phyloP scores from a whole-genome alignment of 495 filamentous ascomycete species.

The Tuber aestivum region DNA sequence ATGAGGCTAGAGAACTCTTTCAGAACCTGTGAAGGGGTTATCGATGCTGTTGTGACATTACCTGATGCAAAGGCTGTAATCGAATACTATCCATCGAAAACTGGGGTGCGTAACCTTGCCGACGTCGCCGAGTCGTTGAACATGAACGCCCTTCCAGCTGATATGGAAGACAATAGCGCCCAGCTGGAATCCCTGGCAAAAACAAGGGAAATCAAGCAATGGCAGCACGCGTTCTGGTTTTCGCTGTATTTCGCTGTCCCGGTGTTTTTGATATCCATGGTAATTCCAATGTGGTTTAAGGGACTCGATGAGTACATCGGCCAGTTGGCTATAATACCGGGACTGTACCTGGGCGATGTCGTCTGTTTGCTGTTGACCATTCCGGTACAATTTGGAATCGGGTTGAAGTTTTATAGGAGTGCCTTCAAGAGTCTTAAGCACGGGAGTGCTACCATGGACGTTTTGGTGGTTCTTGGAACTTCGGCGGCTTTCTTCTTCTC shows the following conservation, averaged over 20 bases:
- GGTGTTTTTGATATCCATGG: slow-evolving; percentile 88
- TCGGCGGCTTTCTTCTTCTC: slow-evolving; percentile 99
- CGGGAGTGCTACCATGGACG: slow-evolving; percentile 92
- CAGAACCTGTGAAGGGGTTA: slow-evolving; percentile 60
- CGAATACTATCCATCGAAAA: slow-evolving; percentile 60
- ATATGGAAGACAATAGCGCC: slow-evolving; percentile 91
- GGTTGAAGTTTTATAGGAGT: slow-evolving; percentile 81
- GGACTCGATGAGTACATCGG: slow-evolving; percentile 46
- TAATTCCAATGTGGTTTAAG: slow-evolving; percentile 72
- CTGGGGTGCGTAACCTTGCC: slow-evolving; percentile 76
- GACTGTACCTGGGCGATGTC: slow-evolving; percentile 81
- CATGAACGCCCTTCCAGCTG: slow-evolving; percentile 82
- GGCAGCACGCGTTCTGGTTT: slow-evolving; percentile 69
- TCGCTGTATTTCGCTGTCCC: slow-evolving; percentile 78
- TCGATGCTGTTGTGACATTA: slow-evolving; percentile 64
- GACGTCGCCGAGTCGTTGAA: slow-evolving; percentile 71
- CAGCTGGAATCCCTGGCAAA: slow-evolving; percentile 94
- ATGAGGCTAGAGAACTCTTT: slow-evolving; percentile 65
- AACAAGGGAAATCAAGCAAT: slow-evolving; percentile 91
- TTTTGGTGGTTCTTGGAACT: slow-evolving; percentile 87
- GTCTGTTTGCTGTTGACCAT: slow-evolving; percentile 76
- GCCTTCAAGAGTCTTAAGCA: slow-evolving; percentile 89
- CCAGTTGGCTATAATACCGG: slow-evolving; percentile 55
- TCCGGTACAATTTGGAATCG: slow-evolving; percentile 94
- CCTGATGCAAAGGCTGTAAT: slow-evolving; percentile 62